A percentile compares a stretch with the other conserved stretches of the same genome.
Conservation (phyloP, 2,329 filamentous ascomycete genomes). For the Dryadomyces quercus-mongolicae region DNA sequence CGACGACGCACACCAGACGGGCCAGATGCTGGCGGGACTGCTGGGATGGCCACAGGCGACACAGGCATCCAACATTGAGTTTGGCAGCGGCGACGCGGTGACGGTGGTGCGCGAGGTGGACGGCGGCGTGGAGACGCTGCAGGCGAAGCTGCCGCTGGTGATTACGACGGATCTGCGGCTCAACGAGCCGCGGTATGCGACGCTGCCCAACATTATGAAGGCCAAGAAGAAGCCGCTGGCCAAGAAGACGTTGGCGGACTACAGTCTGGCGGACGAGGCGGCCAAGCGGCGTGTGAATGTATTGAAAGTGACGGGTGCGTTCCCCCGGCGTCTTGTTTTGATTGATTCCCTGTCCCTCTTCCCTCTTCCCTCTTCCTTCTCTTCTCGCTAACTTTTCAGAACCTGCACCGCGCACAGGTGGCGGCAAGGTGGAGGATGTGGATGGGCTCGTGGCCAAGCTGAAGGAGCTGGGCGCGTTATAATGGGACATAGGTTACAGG, state of each 20-base stretch:
- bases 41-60: slow-evolving; percentile 91
- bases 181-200: slow-evolving; percentile 92
- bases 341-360: neutral
- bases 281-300: slow-evolving; percentile 70
- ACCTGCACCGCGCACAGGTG: slow-evolving; percentile 76
- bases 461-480: slow-evolving; percentile 91
- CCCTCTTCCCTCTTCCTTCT: neutral
- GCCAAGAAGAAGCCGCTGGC: slow-evolving; percentile 99
- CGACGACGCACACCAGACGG: slow-evolving; percentile 89
- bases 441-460: slow-evolving; percentile 87
- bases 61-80: slow-evolving; percentile 74
- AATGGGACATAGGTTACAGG: slow-evolving; percentile 15
- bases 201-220: slow-evolving; percentile 98
- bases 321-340: too few relatives aligned
- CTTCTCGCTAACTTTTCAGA: slow-evolving; percentile 37
- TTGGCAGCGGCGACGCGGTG: slow-evolving; percentile 57
- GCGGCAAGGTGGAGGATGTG: slow-evolving; percentile 94
- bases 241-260: slow-evolving; percentile 78
- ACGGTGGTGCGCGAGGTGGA: slow-evolving; percentile 87
- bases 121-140: slow-evolving; percentile 83
- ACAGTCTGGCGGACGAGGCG: slow-evolving; percentile 65
- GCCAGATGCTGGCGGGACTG: slow-evolving; percentile 92
- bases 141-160: slow-evolving; percentile 76
- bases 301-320: slow-evolving; percentile 66
- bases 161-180: slow-evolving; percentile 90